Conservation (phyloP, 306 rosid genomes). For the Corylus heterophylla region DNA sequence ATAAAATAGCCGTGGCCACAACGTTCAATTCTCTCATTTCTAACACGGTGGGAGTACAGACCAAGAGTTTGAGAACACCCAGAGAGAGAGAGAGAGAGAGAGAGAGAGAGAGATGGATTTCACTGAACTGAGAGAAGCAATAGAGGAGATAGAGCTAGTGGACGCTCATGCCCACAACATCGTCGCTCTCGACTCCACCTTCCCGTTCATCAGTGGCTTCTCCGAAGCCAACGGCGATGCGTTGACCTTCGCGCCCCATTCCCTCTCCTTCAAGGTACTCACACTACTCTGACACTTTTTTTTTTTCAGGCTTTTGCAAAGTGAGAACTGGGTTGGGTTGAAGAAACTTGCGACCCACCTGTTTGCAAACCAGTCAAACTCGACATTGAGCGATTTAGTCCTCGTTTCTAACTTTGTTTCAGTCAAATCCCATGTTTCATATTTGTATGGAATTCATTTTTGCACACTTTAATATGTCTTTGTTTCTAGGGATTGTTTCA, state of each 20-base stretch:
- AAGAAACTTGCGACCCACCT: not conserved
- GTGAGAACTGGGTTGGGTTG: not conserved
- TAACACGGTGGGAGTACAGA: no score
- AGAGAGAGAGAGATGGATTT: constrained; percentile 55
- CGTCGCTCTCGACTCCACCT: constrained; percentile 59
- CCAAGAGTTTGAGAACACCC: no score
- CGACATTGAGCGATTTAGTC: not conserved
- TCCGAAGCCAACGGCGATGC: constrained; percentile 75
- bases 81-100: not conserved
- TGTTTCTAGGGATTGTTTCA: no score
- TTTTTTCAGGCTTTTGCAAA: not conserved
- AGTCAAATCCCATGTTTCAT: not conserved
- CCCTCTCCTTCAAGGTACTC: constrained; percentile 75
- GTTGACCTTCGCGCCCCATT: constrained; percentile 45
- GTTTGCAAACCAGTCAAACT: not conserved
- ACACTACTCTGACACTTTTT: not conserved
- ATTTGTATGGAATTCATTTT: not conserved
- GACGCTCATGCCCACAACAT: constrained; percentile 92
- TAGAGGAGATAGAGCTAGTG: constrained; percentile 66
- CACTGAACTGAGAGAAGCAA: constrained; percentile 51
- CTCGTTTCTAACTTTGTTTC: not conserved
- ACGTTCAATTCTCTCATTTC: no score
- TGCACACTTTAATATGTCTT: not conserved
- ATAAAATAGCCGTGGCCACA: no score
- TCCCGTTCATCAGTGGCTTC: constrained; percentile 63